Evolutionary conservation across 75 land plant genomes (phyloP).

Genomic region (Cunninghamia lanceolata): DNA sequence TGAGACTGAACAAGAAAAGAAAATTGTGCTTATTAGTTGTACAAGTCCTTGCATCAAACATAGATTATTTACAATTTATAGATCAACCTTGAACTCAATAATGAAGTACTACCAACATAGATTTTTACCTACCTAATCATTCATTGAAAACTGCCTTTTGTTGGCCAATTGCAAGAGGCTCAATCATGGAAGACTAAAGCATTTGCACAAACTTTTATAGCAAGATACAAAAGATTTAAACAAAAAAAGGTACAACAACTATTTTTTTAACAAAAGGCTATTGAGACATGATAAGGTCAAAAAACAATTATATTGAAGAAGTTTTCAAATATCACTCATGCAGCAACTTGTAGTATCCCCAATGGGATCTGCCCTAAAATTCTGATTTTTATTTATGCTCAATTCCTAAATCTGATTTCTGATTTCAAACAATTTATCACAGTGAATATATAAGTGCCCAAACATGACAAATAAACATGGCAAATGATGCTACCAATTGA

Average conservation of each 20-base stretch:
- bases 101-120: too few relatives aligned
- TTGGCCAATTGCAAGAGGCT: background rate
- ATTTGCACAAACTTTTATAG: background rate
- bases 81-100: background rate
- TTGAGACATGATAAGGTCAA: background rate
- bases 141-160: background rate
- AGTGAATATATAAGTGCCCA: too few relatives aligned
- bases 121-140: background rate
- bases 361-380: too few relatives aligned
- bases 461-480: too few relatives aligned
- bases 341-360: too few relatives aligned
- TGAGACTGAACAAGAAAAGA: constrained; percentile 40
- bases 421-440: too few relatives aligned
- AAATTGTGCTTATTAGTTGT: constrained; percentile 10
- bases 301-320: background rate
- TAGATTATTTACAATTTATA: background rate
- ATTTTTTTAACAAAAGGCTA: background rate
- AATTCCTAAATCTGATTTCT: too few relatives aligned
- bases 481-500: too few relatives aligned
- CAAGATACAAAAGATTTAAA: background rate
- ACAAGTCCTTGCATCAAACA: constrained; percentile 1
- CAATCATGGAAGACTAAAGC: background rate
- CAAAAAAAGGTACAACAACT: background rate
- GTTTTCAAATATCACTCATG: too few relatives aligned
- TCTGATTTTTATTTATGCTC: too few relatives aligned